These are phyloP conservation scores for Cryptococcus sp. DNA, from an alignment of 1,284 basidiomycete species.

Conservation along the genomic window DNA sequence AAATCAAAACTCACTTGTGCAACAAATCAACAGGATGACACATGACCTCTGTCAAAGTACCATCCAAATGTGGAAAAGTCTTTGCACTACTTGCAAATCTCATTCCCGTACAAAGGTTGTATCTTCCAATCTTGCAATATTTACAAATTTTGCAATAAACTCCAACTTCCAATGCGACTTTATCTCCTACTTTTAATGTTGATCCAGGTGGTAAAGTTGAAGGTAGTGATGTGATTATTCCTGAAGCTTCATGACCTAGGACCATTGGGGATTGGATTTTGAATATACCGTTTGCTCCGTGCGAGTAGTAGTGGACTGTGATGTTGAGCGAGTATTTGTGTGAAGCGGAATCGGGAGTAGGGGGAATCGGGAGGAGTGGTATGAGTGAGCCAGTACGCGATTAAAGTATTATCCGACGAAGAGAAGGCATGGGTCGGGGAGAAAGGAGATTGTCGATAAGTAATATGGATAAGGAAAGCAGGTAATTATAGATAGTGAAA, in stretches of 20 bases:
- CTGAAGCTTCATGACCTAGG: conserved; percentile 87
- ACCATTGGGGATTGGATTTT: conserved; percentile 75
- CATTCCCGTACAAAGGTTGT: conserved; percentile 85
- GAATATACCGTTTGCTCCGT: conserved; percentile 88
- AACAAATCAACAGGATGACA: conserved; percentile 81
- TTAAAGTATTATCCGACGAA: too few relatives aligned
- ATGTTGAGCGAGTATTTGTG: not conserved
- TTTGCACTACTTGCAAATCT: conserved; percentile 86
- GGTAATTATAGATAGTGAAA: too few relatives aligned
- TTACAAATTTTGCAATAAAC: conserved; percentile 69
- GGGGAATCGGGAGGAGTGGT: too few relatives aligned
- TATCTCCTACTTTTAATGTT: conserved; percentile 68
- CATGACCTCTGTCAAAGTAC: conserved; percentile 80
- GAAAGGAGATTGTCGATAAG: too few relatives aligned
- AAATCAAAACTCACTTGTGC: conserved; percentile 64
- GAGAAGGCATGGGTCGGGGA: too few relatives aligned
- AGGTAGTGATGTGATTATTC: conserved; percentile 52
- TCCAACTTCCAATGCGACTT: conserved; percentile 91
- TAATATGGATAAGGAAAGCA: too few relatives aligned
- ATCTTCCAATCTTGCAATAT: conserved; percentile 62
- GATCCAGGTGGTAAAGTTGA: conserved; percentile 23
- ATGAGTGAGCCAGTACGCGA: too few relatives aligned
- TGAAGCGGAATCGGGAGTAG: not conserved
- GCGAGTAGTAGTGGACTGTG: conserved; percentile 80
- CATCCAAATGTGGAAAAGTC: conserved; percentile 88